Evolutionary conservation across 805 yeast genomes (phyloP).

Genomic region (Candida orba): DNA sequence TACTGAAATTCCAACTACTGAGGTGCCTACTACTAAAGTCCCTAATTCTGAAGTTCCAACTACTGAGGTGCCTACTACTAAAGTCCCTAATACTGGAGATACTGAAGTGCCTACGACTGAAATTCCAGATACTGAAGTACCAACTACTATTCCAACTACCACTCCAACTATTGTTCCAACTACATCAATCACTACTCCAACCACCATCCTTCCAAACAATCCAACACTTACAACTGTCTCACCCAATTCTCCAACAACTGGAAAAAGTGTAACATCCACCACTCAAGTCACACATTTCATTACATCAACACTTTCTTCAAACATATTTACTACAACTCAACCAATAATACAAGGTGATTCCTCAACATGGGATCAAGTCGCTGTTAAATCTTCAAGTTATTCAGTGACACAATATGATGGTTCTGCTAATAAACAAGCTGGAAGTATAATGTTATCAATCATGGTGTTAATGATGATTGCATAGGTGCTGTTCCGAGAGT

Average conservation of each 20-base stretch:
- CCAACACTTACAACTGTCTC: conserved; percentile 2
- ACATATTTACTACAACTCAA: background rate
- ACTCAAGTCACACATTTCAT: background rate
- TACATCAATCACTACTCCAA: conserved; percentile 3
- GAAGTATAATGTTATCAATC: too few species aligned
- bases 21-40: background rate
- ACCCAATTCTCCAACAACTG: background rate
- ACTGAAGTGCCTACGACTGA: background rate
- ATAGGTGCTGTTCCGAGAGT: too few species aligned
- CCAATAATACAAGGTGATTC: background rate
- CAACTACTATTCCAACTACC: background rate
- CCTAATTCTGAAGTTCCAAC: too few species aligned
- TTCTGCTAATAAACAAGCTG: too few species aligned
- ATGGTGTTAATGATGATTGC: too few species aligned
- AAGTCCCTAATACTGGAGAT: background rate
- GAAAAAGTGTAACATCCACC: background rate
- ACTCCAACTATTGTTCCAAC: conserved; percentile 5
- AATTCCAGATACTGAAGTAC: background rate
- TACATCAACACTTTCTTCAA: background rate
- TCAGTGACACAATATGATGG: too few species aligned
- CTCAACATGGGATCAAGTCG: background rate
- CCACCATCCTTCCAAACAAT: conserved; percentile 8
- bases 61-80: background rate
- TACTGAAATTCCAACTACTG: background rate
- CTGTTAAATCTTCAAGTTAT: background rate